Conservation (phyloP, 768 basidiomycete species). For the Rossbeevera mucosa region DNA sequence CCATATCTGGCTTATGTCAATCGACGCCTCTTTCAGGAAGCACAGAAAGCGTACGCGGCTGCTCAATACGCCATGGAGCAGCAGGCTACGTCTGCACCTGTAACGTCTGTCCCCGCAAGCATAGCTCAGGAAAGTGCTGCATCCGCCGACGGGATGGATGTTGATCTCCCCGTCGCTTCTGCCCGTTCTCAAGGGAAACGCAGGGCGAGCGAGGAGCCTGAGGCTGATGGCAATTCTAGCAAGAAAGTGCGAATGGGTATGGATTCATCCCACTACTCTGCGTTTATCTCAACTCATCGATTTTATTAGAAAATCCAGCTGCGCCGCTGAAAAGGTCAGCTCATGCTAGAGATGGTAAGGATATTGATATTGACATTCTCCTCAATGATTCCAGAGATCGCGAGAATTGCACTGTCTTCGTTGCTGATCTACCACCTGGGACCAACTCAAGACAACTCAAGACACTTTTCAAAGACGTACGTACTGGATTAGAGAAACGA, state of each 20-base stretch:
- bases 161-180: slow-evolving; percentile 32
- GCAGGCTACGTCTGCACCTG: slow-evolving; percentile 34
- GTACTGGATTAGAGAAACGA: slow-evolving; percentile 20
- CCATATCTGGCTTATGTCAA: background rate
- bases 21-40: slow-evolving; percentile 41
- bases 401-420: slow-evolving; percentile 90
- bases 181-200: slow-evolving; percentile 53
- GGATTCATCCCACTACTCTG: slow-evolving; percentile 16
- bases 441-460: slow-evolving; percentile 63
- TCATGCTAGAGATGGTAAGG: background rate
- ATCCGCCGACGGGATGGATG: slow-evolving; percentile 35
- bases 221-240: slow-evolving; percentile 38
- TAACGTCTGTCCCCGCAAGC: slow-evolving; percentile 18
- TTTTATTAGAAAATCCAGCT: slow-evolving; percentile 39
- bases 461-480: slow-evolving; percentile 80
- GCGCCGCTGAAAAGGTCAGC: slow-evolving; percentile 56
- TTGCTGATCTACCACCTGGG: slow-evolving; percentile 59
- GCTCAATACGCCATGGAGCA: slow-evolving; percentile 42
- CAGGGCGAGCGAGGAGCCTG: slow-evolving; percentile 50
- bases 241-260: slow-evolving; percentile 65
- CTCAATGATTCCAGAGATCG: slow-evolving; percentile 63
- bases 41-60: slow-evolving; percentile 53
- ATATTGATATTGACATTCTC: background rate
- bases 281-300: background rate
- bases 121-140: background rate